Base-by-base conservation (phyloP, 1,284 basidiomycete genomes). In the Sanguinoderma infundibulare region DNA sequence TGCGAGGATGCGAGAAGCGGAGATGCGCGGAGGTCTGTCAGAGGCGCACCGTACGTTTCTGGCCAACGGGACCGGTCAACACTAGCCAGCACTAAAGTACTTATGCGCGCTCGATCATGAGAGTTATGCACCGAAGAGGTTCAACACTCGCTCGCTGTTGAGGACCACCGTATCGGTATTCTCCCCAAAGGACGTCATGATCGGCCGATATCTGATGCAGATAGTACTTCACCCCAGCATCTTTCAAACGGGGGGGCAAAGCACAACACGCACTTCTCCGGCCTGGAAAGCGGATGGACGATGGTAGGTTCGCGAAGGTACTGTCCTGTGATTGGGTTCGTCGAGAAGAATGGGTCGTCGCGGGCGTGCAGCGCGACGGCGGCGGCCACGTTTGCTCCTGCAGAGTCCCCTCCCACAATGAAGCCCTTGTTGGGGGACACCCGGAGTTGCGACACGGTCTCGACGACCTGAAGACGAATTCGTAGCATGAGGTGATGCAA, bases 361-460 rank as follows among this genome's bases (percentile, higher is more conserved):
- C 64, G 66, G 1, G 69, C 69, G 3, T 61, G 57, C n/a, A 66
- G 66, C 2, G 69, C 65, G 10, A 72, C 50, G 0, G 64, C 51
- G 1, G 68, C 66, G 2, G 69, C 63, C 4, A 72, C 51, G 46
- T 66, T 70, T 9, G 54, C 72, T 0, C 72, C 72, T 4, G 72
- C 69, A 5, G 71, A 72, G 24, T 47, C 52, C 1, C 72, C 71
- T 8, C 69, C 69, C 10, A 74, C 59, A 17, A 73, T 42, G 50
- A 73, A 65, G 1, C 69, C 69, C 42, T 67, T 64, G 7, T 32
- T 26, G 4, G 66, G 36, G 20, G 66, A 59, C 5, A 61, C 56
- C 2, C 49, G 20, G 2, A 72, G 28, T 2, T 10, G 15, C 0
- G 35, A 12, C 0, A 63, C 59, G 44, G 68, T 55, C 12, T 38